Base-by-base conservation (phyloP, 352 stramenopile species). In the Phytopythium kandeliae region DNA sequence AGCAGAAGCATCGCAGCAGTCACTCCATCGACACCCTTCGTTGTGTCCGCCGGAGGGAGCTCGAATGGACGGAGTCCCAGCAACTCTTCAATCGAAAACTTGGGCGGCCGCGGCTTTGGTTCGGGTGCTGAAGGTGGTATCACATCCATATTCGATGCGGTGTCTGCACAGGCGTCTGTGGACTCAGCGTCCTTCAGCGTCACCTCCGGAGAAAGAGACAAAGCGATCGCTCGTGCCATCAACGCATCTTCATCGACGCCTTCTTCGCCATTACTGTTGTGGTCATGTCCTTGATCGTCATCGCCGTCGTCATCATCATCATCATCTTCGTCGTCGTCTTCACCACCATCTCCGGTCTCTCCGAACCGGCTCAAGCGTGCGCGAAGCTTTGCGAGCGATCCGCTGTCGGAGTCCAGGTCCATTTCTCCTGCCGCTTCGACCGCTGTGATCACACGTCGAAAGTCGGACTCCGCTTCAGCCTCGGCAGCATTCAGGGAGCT, bases 141-240 rank as follows among this genome's bases (percentile, higher is more conserved):
- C 26, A 62, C 53, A 31, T 48, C 60, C 37, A 63, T 70, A 8
- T 55, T 30, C 10, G 21, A 55, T 19, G 51, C 57, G 31, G 43
- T 44, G 15, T 44, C 24, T 53, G 64, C 36, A 7, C 41, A 35
- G 48, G 40, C 43, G 19, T 57, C 38, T 17, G 31, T 19, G 2
- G 22, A 37, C 17, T 54, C 65, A 65, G 87, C 67, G 35, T 95
- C 80, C n/a, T 65, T 64, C 35, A 88, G 57, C 40, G 74, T 87
- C 40, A 90, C 71, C 59, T 93, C 85, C 2, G 85, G 78, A 4
- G 85, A 95, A 4, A 95, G 60, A 8, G 85, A 95, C n/a, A 95
- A 65, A 6, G 85, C 85, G 37, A 95, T 95, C 30, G 85, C 85
- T 46, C 83, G 71, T 16, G 85, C 85, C 85, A 95, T 95, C n/a